Conservation (phyloP, 352 stramenopile genomes). For the Phytophthora hybrid region DNA sequence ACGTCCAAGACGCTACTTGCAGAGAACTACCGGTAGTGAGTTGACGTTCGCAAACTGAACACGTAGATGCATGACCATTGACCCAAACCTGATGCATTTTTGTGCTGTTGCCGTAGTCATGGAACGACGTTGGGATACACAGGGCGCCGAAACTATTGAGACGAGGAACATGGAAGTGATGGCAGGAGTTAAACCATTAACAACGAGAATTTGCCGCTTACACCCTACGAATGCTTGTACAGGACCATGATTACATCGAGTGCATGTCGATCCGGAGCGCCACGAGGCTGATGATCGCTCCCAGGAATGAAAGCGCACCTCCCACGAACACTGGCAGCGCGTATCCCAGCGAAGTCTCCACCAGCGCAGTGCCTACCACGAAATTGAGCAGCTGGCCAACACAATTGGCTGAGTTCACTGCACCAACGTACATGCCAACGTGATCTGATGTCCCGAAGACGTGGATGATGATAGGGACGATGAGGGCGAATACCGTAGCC, state of each 20-base stretch:
- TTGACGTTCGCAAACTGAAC: conserved; percentile 5
- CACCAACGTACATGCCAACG: conserved; percentile 77
- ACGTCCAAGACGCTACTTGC: conserved; percentile 65
- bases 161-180: background rate
- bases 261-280: conserved; percentile 82
- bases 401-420: conserved; percentile 81
- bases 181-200: conserved; percentile 17
- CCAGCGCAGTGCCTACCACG: conserved; percentile 57
- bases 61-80: background rate
- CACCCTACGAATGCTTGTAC: background rate
- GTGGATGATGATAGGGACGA: conserved; percentile 77
- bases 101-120: conserved; percentile 35
- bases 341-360: conserved; percentile 73
- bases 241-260: conserved; percentile 58
- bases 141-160: conserved; percentile 43
- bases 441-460: conserved; percentile 61
- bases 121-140: conserved; percentile 54
- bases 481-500: conserved; percentile 68
- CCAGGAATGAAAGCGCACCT: conserved; percentile 68
- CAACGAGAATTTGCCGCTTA: conserved; percentile 5
- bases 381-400: conserved; percentile 82
- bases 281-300: conserved; percentile 61
- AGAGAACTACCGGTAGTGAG: conserved; percentile 84
- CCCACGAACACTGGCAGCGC: conserved; percentile 72
- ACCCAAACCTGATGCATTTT: background rate